Evolutionary conservation across 2,329 filamentous ascomycete species (phyloP).

Genomic region (Thielaviopsis musarum): DNA sequence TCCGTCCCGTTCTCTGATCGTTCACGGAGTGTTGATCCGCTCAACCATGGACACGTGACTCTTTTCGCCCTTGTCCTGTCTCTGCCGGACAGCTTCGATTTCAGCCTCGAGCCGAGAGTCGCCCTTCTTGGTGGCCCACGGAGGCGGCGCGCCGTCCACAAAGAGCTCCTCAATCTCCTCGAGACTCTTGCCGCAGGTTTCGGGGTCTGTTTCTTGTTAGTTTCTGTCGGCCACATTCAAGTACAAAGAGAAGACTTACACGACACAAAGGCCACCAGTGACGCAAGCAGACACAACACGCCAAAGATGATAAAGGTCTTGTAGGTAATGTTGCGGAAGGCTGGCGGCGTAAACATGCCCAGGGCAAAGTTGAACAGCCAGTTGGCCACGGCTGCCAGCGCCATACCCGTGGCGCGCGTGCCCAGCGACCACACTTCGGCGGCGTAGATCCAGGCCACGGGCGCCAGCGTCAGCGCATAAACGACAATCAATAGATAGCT

Average conservation of each 20-base stretch:
- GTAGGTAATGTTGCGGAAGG: conserved; percentile 22
- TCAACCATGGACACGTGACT: neutral
- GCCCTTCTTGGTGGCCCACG: conserved; percentile 24
- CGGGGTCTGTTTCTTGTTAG: conserved; percentile 17
- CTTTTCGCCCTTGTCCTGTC: conserved; percentile 12
- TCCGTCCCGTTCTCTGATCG: no score
- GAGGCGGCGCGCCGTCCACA: conserved; percentile 17
- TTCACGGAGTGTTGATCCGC: neutral
- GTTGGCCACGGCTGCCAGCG: conserved; percentile 33
- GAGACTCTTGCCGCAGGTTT: conserved; percentile 25
- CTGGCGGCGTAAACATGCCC: conserved; percentile 23
- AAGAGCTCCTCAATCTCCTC: conserved; percentile 25
- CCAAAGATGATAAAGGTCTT: conserved; percentile 23
- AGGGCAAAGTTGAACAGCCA: conserved; percentile 26
- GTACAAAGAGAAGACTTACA: conserved; percentile 12
- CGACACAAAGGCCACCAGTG: conserved; percentile 26
- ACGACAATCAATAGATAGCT: conserved; percentile 47
- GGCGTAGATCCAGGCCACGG: conserved; percentile 48
- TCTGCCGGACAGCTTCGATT: conserved; percentile 16
- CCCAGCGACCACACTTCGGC: conserved; percentile 48
- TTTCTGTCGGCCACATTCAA: no score
- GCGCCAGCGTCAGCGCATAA: conserved; percentile 46
- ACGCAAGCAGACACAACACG: conserved; percentile 26
- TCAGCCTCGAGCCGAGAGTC: conserved; percentile 16
- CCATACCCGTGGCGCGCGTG: conserved; percentile 42